phyloP scores from a whole-genome alignment of 169 alveolate species.

The Plasmodium reichenowi region DNA sequence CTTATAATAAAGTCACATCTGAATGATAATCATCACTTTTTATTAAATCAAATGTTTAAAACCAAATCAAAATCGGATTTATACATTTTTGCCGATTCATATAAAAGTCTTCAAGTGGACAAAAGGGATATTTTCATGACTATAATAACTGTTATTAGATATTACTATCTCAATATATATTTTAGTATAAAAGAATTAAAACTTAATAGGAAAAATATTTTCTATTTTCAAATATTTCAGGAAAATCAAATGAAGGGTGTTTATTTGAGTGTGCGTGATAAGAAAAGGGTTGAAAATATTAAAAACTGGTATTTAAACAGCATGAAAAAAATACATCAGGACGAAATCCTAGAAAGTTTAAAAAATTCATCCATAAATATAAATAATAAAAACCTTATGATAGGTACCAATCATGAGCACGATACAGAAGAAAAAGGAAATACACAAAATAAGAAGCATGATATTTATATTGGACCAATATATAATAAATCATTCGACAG shows the following conservation, averaged over 20 bases:
- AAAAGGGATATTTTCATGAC: conserved; percentile 70
- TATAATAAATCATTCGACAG: too few relatives aligned
- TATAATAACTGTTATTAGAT: conserved; percentile 54
- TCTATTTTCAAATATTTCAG: conserved; percentile 61
- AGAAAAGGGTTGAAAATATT: not conserved
- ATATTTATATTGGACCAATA: too few relatives aligned
- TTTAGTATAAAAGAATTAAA: conserved; percentile 55
- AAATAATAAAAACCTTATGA: not conserved
- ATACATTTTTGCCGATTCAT: conserved; percentile 63
- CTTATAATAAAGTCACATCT: conserved; percentile 35
- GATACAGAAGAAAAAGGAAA: too few relatives aligned
- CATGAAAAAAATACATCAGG: not conserved
- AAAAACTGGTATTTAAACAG: not conserved
- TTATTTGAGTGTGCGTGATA: conserved; percentile 4
- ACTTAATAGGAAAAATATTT: conserved; percentile 44
- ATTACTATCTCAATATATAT: conserved; percentile 61
- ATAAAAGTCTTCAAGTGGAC: conserved; percentile 66
- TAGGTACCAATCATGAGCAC: not conserved
- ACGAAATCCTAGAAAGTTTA: not conserved
- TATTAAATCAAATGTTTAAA: conserved; percentile 57
- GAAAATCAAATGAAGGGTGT: conserved; percentile 7
- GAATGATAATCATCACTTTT: conserved; percentile 16
- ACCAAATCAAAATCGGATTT: conserved; percentile 14
- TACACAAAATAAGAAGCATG: too few relatives aligned
- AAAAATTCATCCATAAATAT: not conserved